Base-by-base conservation (phyloP, 1,139 yeast species). In the Hansenula lynferdii region DNA sequence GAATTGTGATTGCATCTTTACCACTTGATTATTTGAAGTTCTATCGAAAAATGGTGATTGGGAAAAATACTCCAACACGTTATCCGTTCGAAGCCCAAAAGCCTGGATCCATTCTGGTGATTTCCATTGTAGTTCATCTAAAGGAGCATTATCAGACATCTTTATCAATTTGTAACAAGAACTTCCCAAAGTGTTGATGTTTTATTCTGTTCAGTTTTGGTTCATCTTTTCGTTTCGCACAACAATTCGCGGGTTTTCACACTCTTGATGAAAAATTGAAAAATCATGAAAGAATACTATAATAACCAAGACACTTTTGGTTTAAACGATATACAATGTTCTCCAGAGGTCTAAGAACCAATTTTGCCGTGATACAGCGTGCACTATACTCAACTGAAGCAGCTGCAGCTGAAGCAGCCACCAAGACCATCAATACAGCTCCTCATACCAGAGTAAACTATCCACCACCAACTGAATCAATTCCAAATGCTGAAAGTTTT, bases 91-190 rank as follows among this genome's bases (percentile, higher is more conserved):
- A 20, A 92, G 73, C 0, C 96, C 96, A 56, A 82, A 77, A 42
- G 81, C 77, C 58, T 87, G 96, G 48, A 92, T 87, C 90, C 96
- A 92, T 60, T 92, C 98, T 1, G 98, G 98, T 7, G 94, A 84
- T 49, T 90, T 79, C 98, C 98, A 92, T 60, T 90, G 97, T 37
- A 92, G 72, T 57, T 92, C 97, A 57, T 90, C 97, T 35, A 87
- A 65, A 8, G 74, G 73, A 4, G 56, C 31, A 21, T 38, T 38
- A 9, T 47, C 49, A 0, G 36, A 32, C 45, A 43, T 41, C 11
- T 12, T 18, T 4, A 18, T 8, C 19, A 10, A 12, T 6, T 8
- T 10, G 6, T 5, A 11, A 15, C 28, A 15, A 8, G n/a, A 23
- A 10, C 8, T n/a, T n/a, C n/a, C n/a, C n/a, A n/a, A 20, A 20